phyloP scores from a whole-genome alignment of 257 asterid species.

The Apocynum venetum region DNA sequence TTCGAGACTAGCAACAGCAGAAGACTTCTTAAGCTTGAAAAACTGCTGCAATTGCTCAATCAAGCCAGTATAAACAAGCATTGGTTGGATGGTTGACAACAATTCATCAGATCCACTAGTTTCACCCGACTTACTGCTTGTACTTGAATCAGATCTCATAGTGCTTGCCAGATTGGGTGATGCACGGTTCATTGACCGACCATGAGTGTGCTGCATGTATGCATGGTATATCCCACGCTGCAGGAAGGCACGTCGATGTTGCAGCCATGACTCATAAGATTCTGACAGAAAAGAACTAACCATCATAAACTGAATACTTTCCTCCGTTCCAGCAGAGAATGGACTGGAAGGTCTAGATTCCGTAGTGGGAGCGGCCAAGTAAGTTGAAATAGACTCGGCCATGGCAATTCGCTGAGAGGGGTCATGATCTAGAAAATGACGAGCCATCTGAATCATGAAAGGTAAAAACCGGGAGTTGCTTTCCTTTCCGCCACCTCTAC shows the following conservation, averaged over 20 bases:
- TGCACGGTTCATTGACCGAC: conserved; percentile 45
- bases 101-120: conserved; percentile 46
- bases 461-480: conserved; percentile 86
- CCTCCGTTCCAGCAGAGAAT: conserved; percentile 71
- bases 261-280: conserved; percentile 88
- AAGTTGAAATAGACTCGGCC: conserved; percentile 60
- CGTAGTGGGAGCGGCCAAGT: conserved; percentile 52
- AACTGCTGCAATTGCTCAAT: conserved; percentile 87
- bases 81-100: conserved; percentile 66
- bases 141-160: conserved; percentile 31
- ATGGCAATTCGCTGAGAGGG: conserved; percentile 67
- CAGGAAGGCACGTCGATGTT: conserved; percentile 71
- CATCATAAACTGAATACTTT: conserved; percentile 98
- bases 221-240: conserved; percentile 92
- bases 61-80: conserved; percentile 92
- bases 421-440: conserved; percentile 78
- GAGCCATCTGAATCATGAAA: conserved; percentile 95
- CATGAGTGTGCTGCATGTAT: conserved; percentile 74
- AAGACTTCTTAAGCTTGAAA: conserved; percentile 58
- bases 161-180: conserved; percentile 24
- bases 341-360: conserved; percentile 53
- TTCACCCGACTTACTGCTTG: conserved; percentile 30
- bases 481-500: conserved; percentile 98
- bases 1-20: conserved; percentile 20
- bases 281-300: conserved; percentile 88